Conservation (phyloP, 768 basidiomycete genomes). For the Lentinula sp. region DNA sequence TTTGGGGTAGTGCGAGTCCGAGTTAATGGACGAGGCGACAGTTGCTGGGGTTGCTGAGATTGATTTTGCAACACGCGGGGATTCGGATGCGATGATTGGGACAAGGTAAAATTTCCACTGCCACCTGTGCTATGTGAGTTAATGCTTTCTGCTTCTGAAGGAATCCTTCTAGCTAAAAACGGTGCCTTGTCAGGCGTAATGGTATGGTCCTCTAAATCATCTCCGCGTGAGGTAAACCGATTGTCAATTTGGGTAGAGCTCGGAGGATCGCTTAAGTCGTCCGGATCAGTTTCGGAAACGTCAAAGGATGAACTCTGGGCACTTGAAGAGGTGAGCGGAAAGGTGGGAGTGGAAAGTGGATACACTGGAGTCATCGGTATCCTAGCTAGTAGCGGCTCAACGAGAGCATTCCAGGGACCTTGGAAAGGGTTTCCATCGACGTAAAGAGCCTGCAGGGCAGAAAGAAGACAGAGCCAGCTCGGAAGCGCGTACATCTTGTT, state of each 20-base stretch:
- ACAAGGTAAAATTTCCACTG: constrained; percentile 13
- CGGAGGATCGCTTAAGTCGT: constrained; percentile 50
- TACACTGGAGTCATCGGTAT: constrained; percentile 53
- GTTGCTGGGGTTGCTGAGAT: constrained; percentile 9
- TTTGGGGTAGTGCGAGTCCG: constrained; percentile 77
- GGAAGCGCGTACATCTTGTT: constrained; percentile 88
- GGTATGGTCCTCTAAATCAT: constrained; percentile 58
- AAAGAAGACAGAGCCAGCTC: constrained; percentile 92
- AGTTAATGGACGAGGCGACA: constrained; percentile 38
- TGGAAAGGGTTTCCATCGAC: constrained; percentile 97
- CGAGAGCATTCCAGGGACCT: constrained; percentile 85
- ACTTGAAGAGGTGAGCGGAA: constrained; percentile 44
- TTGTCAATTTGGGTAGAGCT: constrained; percentile 27
- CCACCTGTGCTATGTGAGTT: neutral
- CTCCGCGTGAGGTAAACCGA: constrained; percentile 25
- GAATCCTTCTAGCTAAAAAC: constrained; percentile 43
- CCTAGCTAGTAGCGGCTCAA: constrained; percentile 76
- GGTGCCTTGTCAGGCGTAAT: constrained; percentile 61
- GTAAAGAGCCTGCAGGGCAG: constrained; percentile 75
- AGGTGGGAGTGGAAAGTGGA: constrained; percentile 60
- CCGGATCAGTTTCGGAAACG: constrained; percentile 43
- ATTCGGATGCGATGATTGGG: constrained; percentile 20
- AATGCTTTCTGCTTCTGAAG: constrained; percentile 19
- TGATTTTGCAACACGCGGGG: constrained; percentile 15
- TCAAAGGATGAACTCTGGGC: constrained; percentile 25